Conservation (phyloP, 768 basidiomycete genomes). For the Lentinus brumalis region DNA sequence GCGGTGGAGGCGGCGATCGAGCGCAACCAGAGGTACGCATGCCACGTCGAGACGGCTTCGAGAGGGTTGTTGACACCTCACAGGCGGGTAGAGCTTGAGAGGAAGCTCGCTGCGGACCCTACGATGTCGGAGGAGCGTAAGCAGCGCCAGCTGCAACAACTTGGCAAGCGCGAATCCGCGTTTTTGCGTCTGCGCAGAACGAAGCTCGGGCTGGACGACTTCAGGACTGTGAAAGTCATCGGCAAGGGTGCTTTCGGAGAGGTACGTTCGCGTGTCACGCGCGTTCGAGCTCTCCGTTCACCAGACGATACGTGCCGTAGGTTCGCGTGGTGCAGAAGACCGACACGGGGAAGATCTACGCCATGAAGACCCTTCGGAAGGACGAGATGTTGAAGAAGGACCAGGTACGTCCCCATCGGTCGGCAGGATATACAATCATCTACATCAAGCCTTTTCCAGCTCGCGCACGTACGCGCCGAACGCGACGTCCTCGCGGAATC, state of each 20-base stretch:
- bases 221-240: conserved; percentile 97
- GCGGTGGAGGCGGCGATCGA: conserved; percentile 96
- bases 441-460: conserved; percentile 45
- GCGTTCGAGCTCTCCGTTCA: neutral
- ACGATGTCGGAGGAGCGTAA: conserved; percentile 83
- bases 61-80: neutral
- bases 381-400: conserved; percentile 99
- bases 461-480: conserved; percentile 97
- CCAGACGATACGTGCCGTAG: conserved; percentile 32
- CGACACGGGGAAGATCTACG: conserved; percentile 98
- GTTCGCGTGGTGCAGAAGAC: conserved; percentile 95
- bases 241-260: conserved; percentile 99
- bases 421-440: neutral
- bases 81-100: conserved; percentile 88
- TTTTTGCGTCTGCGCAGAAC: conserved; percentile 89
- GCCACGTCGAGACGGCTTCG: neutral
- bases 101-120: conserved; percentile 69
- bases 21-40: conserved; percentile 78
- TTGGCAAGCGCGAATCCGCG: conserved; percentile 86
- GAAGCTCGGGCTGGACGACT: conserved; percentile 88
- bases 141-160: conserved; percentile 76
- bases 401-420: conserved; percentile 59
- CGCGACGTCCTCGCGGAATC: conserved; percentile 96
- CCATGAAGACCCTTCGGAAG: conserved; percentile 97
- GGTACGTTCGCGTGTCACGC: conserved; percentile 44